Conservation (phyloP, 148 eudicot species). For the Beta vulgaris region DNA sequence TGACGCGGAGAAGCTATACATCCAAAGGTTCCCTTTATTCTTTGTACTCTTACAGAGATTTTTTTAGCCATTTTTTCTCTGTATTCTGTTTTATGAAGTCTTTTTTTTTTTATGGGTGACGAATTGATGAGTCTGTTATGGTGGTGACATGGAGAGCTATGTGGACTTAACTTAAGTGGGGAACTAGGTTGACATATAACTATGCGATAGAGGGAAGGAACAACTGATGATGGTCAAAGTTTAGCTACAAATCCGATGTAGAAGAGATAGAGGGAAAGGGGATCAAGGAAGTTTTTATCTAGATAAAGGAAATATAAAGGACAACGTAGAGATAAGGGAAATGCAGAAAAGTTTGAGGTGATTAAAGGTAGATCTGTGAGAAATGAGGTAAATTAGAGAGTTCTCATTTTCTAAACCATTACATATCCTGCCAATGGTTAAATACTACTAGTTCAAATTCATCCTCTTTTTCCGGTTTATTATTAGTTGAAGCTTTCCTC, state of each 20-base stretch:
- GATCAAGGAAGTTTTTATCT: background rate
- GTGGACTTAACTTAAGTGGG: background rate
- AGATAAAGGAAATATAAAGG: background rate
- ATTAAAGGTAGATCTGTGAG: too few species aligned
- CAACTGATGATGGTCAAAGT: background rate
- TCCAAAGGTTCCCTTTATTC: too few species aligned
- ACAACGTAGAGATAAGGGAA: background rate
- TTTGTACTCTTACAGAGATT: too few species aligned
- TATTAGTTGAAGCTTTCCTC: background rate
- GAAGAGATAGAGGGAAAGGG: background rate
- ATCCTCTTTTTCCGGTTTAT: background rate
- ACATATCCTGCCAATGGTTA: background rate
- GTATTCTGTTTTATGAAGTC: background rate
- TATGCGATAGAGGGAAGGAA: background rate
- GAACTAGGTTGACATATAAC: background rate
- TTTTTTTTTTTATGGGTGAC: background rate
- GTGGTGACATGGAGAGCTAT: background rate
- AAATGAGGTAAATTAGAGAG: background rate
- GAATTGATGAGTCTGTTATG: background rate
- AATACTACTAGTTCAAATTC: background rate
- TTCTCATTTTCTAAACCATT: background rate
- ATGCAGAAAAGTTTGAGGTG: too few species aligned
- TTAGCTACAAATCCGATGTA: background rate
- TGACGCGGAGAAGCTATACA: too few species aligned
- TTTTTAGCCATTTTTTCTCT: too few species aligned